Percentiles rank a stretch among this genome's conserved stretches.
phyloP scores from a whole-genome alignment of 805 yeast species.

The Jamesozyma jinghongensis region DNA sequence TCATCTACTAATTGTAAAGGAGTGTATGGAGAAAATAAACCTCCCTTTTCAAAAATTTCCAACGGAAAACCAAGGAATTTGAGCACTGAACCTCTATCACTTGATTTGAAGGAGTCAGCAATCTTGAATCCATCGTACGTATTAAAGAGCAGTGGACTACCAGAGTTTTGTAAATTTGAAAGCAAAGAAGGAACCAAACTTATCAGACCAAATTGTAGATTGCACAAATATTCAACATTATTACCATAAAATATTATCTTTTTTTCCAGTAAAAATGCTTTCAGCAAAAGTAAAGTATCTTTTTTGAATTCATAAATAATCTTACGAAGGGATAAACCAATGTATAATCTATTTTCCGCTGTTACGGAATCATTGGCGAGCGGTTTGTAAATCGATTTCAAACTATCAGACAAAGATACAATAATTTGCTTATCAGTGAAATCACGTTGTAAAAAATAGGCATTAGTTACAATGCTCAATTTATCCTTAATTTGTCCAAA shows the following conservation, averaged over 20 bases:
- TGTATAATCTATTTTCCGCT: constrained; percentile 35
- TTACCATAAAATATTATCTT: constrained; percentile 68
- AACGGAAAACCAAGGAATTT: constrained; percentile 82
- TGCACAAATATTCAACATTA: constrained; percentile 71
- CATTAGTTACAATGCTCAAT: constrained; percentile 77
- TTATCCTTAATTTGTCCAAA: constrained; percentile 85
- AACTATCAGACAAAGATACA: constrained; percentile 59
- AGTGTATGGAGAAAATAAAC: constrained; percentile 87
- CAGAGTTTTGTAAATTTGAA: constrained; percentile 62
- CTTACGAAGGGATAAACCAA: constrained; percentile 66
- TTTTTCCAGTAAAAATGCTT: constrained; percentile 68
- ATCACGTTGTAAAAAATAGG: constrained; percentile 73
- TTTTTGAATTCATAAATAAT: constrained; percentile 50
- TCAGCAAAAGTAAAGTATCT: constrained; percentile 57
- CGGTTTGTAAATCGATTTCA: constrained; percentile 37
- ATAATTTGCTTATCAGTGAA: constrained; percentile 64
- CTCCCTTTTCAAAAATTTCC: constrained; percentile 75
- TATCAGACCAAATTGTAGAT: constrained; percentile 72
- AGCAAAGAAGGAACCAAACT: constrained; percentile 77
- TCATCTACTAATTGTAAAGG: constrained; percentile 87
- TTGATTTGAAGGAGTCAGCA: constrained; percentile 62
- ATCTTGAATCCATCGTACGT: constrained; percentile 43
- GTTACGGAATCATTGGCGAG: constrained; percentile 18
- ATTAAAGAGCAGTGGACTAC: constrained; percentile 61
- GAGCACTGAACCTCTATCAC: constrained; percentile 68